phyloP scores from a whole-genome alignment of 2,329 filamentous ascomycete species.

The Sarocladium brachiariae region DNA sequence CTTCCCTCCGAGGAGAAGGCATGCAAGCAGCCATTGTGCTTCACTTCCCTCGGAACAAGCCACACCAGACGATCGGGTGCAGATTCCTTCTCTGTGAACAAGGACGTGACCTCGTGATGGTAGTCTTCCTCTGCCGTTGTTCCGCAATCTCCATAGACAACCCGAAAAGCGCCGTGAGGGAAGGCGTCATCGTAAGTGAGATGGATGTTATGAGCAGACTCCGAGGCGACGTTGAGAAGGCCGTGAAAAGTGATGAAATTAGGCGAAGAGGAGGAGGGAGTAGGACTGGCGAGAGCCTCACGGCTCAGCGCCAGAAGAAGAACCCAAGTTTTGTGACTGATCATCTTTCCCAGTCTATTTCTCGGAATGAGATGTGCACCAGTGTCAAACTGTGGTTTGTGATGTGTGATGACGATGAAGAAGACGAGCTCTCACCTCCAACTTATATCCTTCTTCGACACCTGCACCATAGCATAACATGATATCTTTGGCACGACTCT shows the following conservation, averaged over 20 bases:
- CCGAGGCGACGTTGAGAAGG: not conserved
- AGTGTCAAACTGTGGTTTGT: not conserved
- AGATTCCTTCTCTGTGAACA: slow-evolving; percentile 11
- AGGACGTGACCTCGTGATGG: slow-evolving; percentile 14
- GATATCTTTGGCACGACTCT: not conserved
- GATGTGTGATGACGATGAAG: not conserved
- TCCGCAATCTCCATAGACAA: slow-evolving; percentile 17
- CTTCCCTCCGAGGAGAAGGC: slow-evolving; percentile 16
- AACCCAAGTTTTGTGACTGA: slow-evolving; percentile 6
- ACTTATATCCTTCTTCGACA: slow-evolving; percentile 3
- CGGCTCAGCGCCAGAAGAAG: slow-evolving; percentile 3
- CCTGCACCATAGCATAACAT: not conserved
- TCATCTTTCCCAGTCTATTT: slow-evolving; percentile 4
- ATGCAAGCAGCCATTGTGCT: slow-evolving; percentile 14
- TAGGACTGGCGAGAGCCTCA: slow-evolving; percentile 6
- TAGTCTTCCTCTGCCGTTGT: slow-evolving; percentile 11
- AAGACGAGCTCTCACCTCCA: not conserved
- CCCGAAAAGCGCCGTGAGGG: slow-evolving; percentile 13
- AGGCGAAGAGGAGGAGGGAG: not conserved
- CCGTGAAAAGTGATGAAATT: not conserved
- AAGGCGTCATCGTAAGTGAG: slow-evolving; percentile 15
- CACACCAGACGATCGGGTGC: slow-evolving; percentile 17
- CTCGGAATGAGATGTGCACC: too few species aligned
- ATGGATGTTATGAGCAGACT: slow-evolving; percentile 15
- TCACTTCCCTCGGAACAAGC: slow-evolving; percentile 15